Evolutionary conservation across 2,329 filamentous ascomycete species (phyloP), one percentile per base, ranked within the genome.

Genomic region (Colletotrichum neosansevieriae): DNA sequence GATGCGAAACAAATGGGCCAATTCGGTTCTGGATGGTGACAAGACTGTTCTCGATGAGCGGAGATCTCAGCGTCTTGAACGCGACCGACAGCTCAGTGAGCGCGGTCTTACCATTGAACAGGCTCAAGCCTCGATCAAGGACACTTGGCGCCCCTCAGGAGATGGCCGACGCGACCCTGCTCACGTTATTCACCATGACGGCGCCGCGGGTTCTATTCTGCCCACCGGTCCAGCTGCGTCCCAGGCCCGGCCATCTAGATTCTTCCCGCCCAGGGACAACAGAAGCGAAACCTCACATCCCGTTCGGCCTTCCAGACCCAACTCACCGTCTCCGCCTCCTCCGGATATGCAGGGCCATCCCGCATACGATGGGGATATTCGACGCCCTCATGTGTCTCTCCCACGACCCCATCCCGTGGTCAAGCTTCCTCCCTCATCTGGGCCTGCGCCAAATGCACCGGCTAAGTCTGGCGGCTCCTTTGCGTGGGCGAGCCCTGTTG

Each of bases 401-500:
- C 92, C 92, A 0, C 87, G 83, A 42, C 88, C 89, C 7, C 86
- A 91, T 62, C 93, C 93, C 36, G 87, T 94, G 29, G 94, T 98
- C 12, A 94, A 91, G 75, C 85, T 98, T 4, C 94, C 93, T 3
- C 93, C 92, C 7, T 75, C 83, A 21, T 76, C 81, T 17, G 77
- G 80, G 56, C 75, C 81, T 21, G 75, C 59, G 77, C 63, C 76
- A 81, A 51, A 80, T 82, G 42, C 75, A 72, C 9, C 72, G 57
- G 63, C 76, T 5, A 74, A 75, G 36, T 36, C 70, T 17, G 73
- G 73, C 13, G 66, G 74, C 6, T 73, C 74, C 29, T 76, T 78
- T 51, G 73, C 74, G n/a, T 82, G 81, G 81, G 73, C 78, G 42
- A 76, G 75, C 44, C 77, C 77, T 21, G 74, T 75, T 15, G 64